Evolutionary conservation across 345 rosid species (phyloP), one percentile per base, ranked within the genome.

Genomic region (Gossypium thurberi): DNA sequence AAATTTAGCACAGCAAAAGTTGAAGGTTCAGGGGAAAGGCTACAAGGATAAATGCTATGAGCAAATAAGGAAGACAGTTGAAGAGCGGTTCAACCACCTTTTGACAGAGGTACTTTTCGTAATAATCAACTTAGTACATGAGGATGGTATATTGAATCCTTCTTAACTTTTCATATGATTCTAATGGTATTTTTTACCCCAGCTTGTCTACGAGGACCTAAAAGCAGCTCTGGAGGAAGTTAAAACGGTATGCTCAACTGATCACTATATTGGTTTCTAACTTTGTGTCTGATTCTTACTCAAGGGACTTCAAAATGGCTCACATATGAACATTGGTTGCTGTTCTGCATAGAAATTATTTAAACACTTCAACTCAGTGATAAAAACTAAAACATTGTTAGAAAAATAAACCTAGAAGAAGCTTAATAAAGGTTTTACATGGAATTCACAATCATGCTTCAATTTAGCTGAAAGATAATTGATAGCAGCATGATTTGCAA

Each of bases 211-310:
- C 64, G 84, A 93, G 82, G 97, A 96, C 80, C 88, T 88, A 59
- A 96, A 91, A 87, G 91, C 98, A 75, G 99, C 99, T 83, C 79
- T 96, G 77, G 98, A 91, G 83, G 99, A 96, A 88, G 97, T 98
- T 77, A 88, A 84, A 79, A 82, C 8, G 88, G 99, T 96, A 90
- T 64, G 86, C 58, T 53, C 10, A 57, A 21, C 57, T 75, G 25
- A 65, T 75, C 52, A 53, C 10, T 73, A 52, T 20, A 65, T 33
- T 71, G 47, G 18, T 60, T 25, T 47, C 69, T 50, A 55, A 42
- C 59, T 59, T 17, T 76, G 47, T 14, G 4, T 55, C 20, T n/a
- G 51, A 53, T 53, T 63, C 65, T 65, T 65, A 42, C 53, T 44
- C n/a, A 46, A 21, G 37, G 46, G 70, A 46, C 52, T 46, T 65